phyloP scores from a whole-genome alignment of 2,329 filamentous ascomycete genomes.

The Stagonosporopsis tanaceti region DNA sequence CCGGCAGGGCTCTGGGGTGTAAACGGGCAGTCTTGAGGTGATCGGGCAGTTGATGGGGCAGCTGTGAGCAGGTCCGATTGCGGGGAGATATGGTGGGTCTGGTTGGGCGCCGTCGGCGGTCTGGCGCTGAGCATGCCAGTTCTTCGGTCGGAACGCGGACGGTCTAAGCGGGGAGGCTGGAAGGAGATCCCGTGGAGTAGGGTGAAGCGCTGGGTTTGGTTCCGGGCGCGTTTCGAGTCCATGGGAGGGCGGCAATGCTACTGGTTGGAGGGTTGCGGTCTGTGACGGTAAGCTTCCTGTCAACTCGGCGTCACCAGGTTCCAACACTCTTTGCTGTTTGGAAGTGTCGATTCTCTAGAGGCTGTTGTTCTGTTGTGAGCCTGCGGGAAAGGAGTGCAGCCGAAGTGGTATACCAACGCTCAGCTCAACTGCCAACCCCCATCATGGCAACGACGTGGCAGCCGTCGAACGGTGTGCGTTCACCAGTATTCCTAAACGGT shows the following conservation, averaged over 20 bases:
- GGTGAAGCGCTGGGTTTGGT: conserved; percentile 5
- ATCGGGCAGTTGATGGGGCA: background rate
- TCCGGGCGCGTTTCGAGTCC: conserved; percentile 8
- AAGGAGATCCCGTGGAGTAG: conserved; percentile 1
- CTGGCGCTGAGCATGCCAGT: conserved; percentile 26
- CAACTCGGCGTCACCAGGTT: background rate
- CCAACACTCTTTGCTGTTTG: background rate
- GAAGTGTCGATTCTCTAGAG: background rate
- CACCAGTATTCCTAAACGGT: background rate
- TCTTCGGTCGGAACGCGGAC: conserved; percentile 18
- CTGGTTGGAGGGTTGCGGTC: background rate
- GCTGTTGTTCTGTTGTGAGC: background rate
- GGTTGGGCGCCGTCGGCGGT: conserved; percentile 14
- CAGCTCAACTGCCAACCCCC: background rate
- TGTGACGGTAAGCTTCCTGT: background rate
- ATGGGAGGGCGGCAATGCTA: background rate
- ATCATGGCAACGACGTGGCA: conserved; percentile 7
- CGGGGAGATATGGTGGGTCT: conserved; percentile 22
- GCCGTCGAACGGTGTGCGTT: background rate
- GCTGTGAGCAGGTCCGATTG: background rate
- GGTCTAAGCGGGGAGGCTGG: conserved; percentile 4
- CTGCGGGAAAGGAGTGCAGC: background rate
- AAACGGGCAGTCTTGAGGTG: too few species aligned
- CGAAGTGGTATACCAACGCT: background rate
- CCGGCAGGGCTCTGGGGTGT: too few species aligned